Evolutionary conservation across 2,329 filamentous ascomycete species (phyloP), one percentile per base, ranked within the genome.

Genomic region (Nothophaeocryptopus gaeumannii): DNA sequence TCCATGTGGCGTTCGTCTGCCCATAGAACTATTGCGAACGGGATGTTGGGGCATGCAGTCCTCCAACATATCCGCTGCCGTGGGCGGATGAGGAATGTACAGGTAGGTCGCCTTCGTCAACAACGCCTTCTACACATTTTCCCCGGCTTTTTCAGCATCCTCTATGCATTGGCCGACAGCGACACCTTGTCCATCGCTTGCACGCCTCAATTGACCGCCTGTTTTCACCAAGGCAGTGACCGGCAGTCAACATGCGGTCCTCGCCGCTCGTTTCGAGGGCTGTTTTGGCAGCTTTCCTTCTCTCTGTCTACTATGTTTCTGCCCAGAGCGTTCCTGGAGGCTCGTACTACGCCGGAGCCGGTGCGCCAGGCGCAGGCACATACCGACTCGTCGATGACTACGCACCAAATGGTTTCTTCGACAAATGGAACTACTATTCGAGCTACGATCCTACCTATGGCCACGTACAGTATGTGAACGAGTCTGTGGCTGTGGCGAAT

Each of bases 381-480:
- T 68, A 67, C 43, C 39, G 51, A 32, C 49, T 68, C 12, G 56
- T 68, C 2, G 66, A 69, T 45, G 60, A 64, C 15, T 69, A 69
- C 42, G 31, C 54, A 13, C 55, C 61, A n/a, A 41, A 52, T 1
- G 55, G 47, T 38, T 69, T 70, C 53, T 67, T 70, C 56, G 52
- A 60, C 48, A 68, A 68, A 36, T 68, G 68, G 60, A 62, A 62
- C 39, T 70, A 63, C 52, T 67, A 63, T 53, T 63, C 56, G 40
- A 50, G 35, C 3, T 58, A 58, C 11, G 67, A 69, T 51, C 66
- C 64, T 4, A 70, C 67, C 8, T 58, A 60, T 38, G 59, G 63
- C 11, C 60, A 62, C 45, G 68, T 71, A 2, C 63, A 69, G 51
- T 78, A 73, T 56, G 73, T 78, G 14, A 67, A 72, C 55, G 59